phyloP scores from a whole-genome alignment of 352 stramenopile genomes.

The Vaucheria bursata region DNA sequence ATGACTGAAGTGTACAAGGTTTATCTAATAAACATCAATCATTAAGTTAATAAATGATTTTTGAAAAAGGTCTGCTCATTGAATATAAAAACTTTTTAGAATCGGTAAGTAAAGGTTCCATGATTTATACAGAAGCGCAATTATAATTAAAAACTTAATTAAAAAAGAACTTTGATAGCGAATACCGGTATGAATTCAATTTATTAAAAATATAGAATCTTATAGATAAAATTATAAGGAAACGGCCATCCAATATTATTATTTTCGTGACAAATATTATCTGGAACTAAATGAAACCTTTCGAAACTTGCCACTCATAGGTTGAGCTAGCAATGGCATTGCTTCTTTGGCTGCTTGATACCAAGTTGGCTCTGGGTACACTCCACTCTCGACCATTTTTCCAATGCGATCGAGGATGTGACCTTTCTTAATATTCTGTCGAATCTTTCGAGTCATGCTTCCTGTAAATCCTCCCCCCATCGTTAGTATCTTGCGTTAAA shows the following conservation, averaged over 20 bases:
- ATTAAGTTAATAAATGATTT: too few species aligned
- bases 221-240: neutral
- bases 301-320: neutral
- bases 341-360: neutral
- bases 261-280: neutral
- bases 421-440: neutral
- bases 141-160: neutral
- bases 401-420: neutral
- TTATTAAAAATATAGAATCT: neutral
- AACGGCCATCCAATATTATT: neutral
- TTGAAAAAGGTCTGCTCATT: too few species aligned
- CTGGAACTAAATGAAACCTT: neutral
- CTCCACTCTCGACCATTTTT: neutral
- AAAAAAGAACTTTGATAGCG: neutral
- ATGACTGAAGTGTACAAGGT: too few species aligned
- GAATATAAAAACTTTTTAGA: too few species aligned
- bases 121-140: neutral
- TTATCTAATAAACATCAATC: too few species aligned
- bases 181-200: neutral
- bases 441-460: too few species aligned
- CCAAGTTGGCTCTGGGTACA: neutral
- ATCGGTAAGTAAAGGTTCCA: too few species aligned
- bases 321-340: neutral
- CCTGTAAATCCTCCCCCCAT: too few species aligned
- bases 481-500: too few species aligned